phyloP scores from a whole-genome alignment of 306 rosid genomes.

The Malus orientalis region DNA sequence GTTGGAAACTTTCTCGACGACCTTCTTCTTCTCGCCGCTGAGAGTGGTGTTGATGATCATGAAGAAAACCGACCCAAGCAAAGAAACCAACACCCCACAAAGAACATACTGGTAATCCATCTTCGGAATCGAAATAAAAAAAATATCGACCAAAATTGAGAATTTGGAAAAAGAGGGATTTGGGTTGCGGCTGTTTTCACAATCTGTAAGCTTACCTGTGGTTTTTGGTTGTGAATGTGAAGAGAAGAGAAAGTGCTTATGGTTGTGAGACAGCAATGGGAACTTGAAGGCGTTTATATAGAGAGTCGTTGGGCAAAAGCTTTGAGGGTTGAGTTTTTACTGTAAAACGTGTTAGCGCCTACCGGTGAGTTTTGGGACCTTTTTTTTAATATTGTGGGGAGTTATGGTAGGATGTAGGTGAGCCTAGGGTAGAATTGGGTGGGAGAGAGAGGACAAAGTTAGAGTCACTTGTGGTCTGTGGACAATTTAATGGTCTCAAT shows the following conservation, averaged over 20 bases:
- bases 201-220: background rate
- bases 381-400: background rate
- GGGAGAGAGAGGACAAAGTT: background rate
- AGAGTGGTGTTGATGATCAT: constrained; percentile 7
- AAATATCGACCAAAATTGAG: background rate
- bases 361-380: background rate
- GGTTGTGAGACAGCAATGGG: background rate
- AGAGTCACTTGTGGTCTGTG: background rate
- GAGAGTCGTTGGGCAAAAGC: background rate
- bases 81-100: constrained; percentile 39
- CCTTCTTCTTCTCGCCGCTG: constrained; percentile 22
- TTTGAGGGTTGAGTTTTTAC: too few species aligned
- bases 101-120: constrained; percentile 44
- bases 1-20: background rate
- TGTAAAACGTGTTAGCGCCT: background rate
- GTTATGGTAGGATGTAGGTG: background rate
- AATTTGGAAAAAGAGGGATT: background rate
- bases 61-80: constrained; percentile 31
- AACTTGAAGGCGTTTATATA: background rate
- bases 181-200: background rate
- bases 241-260: background rate
- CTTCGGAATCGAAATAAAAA: background rate
- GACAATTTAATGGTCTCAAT: background rate
- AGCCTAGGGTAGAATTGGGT: background rate
- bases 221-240: background rate